Percentiles rank a stretch among this genome's conserved stretches.
These are phyloP conservation scores for Chloranthus sessilifolius DNA, from an alignment of 164 flowering plant genomes.

Conservation along the genomic window DNA sequence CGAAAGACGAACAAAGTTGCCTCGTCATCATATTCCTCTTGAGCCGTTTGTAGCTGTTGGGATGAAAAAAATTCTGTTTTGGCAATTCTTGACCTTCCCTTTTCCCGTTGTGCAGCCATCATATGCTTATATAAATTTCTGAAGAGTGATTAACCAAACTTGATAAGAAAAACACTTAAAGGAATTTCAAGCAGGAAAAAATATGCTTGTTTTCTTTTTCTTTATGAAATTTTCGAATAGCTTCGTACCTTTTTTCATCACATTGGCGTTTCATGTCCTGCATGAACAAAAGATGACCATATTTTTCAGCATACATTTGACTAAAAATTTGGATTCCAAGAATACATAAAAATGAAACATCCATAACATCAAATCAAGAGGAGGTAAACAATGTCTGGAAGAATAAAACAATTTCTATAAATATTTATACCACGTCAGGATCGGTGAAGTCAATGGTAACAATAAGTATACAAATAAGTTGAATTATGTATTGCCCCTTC, in stretches of 20 bases:
- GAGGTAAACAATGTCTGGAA: too few species aligned
- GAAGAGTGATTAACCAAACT: conserved; percentile 16
- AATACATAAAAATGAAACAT: too few species aligned
- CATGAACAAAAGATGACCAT: conserved; percentile 22
- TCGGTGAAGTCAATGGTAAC: too few species aligned
- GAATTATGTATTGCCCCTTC: too few species aligned
- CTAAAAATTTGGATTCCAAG: too few species aligned
- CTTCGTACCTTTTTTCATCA: conserved; percentile 79
- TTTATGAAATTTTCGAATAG: too few species aligned
- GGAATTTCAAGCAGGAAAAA: conserved; percentile 10
- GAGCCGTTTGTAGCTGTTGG: conserved; percentile 63
- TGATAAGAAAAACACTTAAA: conserved; percentile 7
- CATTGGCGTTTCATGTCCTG: conserved; percentile 95
- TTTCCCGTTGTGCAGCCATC: conserved; percentile 46
- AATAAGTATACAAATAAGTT: too few species aligned
- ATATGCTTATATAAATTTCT: conserved; percentile 60
- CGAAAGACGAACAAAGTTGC: conserved; percentile 83
- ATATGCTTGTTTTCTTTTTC: too few species aligned
- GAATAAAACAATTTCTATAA: too few species aligned
- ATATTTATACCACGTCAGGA: too few species aligned
- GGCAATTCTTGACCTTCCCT: conserved; percentile 48
- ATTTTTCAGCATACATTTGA: too few species aligned
- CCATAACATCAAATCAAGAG: too few species aligned
- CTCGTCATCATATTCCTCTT: conserved; percentile 76
- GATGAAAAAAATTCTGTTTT: conserved; percentile 52